These are phyloP conservation scores for Phaffia australis DNA, from an alignment of 768 basidiomycete genomes.

Conservation along the genomic window DNA sequence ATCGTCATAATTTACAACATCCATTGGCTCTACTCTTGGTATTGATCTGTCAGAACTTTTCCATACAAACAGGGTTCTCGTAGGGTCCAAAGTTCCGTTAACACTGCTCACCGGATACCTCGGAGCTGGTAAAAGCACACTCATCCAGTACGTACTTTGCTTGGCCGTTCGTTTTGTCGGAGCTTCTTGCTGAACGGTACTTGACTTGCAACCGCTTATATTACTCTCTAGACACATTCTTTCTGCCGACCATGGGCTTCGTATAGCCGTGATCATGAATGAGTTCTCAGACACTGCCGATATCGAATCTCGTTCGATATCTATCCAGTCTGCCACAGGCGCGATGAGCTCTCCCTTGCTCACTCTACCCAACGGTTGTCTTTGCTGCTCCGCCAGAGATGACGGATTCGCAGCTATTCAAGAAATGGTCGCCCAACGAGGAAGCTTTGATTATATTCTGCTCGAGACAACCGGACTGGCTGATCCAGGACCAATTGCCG, in stretches of 20 bases:
- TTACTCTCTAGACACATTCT: conserved; percentile 15
- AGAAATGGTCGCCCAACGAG: conserved; percentile 73
- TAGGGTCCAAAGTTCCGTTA: conserved; percentile 23
- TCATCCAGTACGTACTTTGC: conserved; percentile 17
- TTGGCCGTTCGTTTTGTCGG: not conserved
- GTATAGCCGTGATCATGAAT: conserved; percentile 27
- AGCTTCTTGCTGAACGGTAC: not conserved
- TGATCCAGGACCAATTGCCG: conserved; percentile 56
- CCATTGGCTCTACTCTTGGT: not conserved
- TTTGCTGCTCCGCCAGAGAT: conserved; percentile 98
- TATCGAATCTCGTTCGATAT: conserved; percentile 24
- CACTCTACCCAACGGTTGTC: conserved; percentile 55
- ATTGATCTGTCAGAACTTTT: not conserved
- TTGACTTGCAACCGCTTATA: not conserved
- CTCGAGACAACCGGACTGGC: conserved; percentile 93
- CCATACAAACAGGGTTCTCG: conserved; percentile 12
- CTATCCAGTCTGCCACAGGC: conserved; percentile 16
- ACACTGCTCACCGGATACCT: conserved; percentile 23
- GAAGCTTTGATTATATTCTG: conserved; percentile 86
- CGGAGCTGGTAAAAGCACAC: conserved; percentile 22
- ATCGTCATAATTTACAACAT: no score
- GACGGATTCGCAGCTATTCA: conserved; percentile 86
- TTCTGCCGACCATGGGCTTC: conserved; percentile 18
- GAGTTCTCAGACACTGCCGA: conserved; percentile 26
- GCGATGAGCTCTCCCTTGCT: conserved; percentile 13